Evolutionary conservation across 2,329 filamentous ascomycete species (phyloP).

Genomic region (Ceratocystis cubensis): DNA sequence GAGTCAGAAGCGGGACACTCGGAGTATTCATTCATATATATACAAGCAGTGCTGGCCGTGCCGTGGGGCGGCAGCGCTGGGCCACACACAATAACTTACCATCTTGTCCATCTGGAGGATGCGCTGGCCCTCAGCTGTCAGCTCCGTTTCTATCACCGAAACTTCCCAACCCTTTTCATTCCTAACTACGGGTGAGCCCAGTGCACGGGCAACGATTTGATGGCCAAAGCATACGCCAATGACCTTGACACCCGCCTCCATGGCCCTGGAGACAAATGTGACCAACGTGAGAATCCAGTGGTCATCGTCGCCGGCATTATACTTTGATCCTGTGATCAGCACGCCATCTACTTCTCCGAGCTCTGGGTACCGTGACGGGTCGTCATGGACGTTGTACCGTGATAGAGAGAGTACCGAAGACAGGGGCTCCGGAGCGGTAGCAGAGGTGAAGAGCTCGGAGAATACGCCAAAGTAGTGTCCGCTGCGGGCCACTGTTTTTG

Average conservation of each 20-base stretch:
- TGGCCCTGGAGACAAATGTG: slow-evolving; percentile 48
- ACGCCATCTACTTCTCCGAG: slow-evolving; percentile 68
- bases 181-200: slow-evolving; percentile 54
- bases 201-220: slow-evolving; percentile 65
- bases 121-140: slow-evolving; percentile 57
- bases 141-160: slow-evolving; percentile 55
- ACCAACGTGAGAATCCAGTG: slow-evolving; percentile 68
- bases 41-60: neutral
- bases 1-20: neutral
- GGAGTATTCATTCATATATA: neutral
- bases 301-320: slow-evolving; percentile 60
- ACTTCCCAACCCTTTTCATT: slow-evolving; percentile 67
- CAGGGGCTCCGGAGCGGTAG: slow-evolving; percentile 35
- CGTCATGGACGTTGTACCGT: slow-evolving; percentile 50
- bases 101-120: slow-evolving; percentile 55
- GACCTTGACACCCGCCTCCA: slow-evolving; percentile 52
- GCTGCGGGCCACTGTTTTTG: slow-evolving; percentile 50
- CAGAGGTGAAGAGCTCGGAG: slow-evolving; percentile 43
- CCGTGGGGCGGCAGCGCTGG: neutral
- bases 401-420: slow-evolving; percentile 43
- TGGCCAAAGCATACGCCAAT: slow-evolving; percentile 81
- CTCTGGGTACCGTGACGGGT: slow-evolving; percentile 52
- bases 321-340: slow-evolving; percentile 63
- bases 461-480: slow-evolving; percentile 63
- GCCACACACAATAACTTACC: slow-evolving; percentile 28